Percentiles rank a stretch among this genome's conserved stretches.
Conservation (phyloP, 371 early-diverging fungal species). For the Syncephalastrum racemosum region DNA sequence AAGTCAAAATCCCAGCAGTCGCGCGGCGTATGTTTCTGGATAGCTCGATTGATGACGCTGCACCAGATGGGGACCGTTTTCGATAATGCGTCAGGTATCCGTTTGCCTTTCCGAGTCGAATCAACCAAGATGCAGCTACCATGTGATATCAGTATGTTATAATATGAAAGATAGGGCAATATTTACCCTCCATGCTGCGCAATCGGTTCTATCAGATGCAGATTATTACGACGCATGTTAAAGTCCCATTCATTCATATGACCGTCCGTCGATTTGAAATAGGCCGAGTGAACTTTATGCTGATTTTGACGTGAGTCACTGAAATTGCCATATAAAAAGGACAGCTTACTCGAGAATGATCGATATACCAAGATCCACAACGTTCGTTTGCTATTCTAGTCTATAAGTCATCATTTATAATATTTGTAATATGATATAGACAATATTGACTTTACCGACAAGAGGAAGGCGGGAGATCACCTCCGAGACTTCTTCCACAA, state of each 20-base stretch:
- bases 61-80: conserved; percentile 94
- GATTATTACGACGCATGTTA: conserved; percentile 74
- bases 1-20: conserved; percentile 58
- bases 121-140: conserved; percentile 80
- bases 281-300: conserved; percentile 65
- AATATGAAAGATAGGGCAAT: not conserved
- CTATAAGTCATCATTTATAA: not conserved
- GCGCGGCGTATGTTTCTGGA: conserved; percentile 6
- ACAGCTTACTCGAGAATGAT: conserved; percentile 52
- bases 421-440: not conserved
- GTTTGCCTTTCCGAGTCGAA: conserved; percentile 83
- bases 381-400: conserved; percentile 68
- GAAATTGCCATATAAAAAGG: no score
- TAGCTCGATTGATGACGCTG: conserved; percentile 64
- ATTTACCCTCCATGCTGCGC: conserved; percentile 56
- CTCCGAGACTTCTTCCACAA: conserved; percentile 60
- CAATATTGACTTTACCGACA: conserved; percentile 43
- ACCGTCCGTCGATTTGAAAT: conserved; percentile 92
- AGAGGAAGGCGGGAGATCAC: conserved; percentile 64
- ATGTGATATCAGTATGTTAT: not conserved
- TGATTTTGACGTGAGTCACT: conserved; percentile 13
- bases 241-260: conserved; percentile 86
- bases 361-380: conserved; percentile 84
- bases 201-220: conserved; percentile 68
- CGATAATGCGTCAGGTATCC: conserved; percentile 80